Evolutionary conservation across 2,329 filamentous ascomycete species (phyloP), one percentile per base, ranked within the genome.

Genomic region (Cercospora janseana): DNA sequence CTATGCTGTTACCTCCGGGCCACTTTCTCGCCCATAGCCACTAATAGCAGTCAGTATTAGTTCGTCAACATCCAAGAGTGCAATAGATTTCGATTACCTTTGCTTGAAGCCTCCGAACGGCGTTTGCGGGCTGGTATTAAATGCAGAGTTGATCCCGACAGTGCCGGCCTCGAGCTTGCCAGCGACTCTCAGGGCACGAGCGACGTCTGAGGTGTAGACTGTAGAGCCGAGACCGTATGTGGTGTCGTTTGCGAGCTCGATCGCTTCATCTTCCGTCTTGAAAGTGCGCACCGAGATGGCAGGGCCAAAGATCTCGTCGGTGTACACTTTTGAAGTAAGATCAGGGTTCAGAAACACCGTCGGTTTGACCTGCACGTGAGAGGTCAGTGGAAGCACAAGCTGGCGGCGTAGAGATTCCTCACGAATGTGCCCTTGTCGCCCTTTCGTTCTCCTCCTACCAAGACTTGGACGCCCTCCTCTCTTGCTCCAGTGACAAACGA

Each of bases 71-170:
- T n/a, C n/a, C n/a, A n/a, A n/a, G n/a, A n/a, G n/a, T n/a, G n/a
- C n/a, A 13, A 13, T 38, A 7, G 10, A 13, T 23, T 1, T 13
- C 15, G 7, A 38, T 20, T 8, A 38, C 34, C 34, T 38, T 26
- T 51, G 76, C 69, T 83, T 83, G 4, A 81, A 76, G 7, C 46
- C 46, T 1, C 35, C 43, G 18, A 46, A 46, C 1, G 43, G 43
- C 12, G 35, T 49, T 3, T 49, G 34, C 6, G 46, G 46, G 18
- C 21, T 38, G 12, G 46, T 41, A 26, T n/a, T 31, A 27, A 74
- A 77, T 66, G 75, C 77, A 58, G 74, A 78, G 59, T 87, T 87
- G 63, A 87, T 78, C 71, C 82, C 85, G 4, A 87, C 82, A 76
- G 85, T 85, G 26, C 84, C 84, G 10, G 80, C 77, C 65, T 87